Evolutionary conservation across 1,139 yeast genomes (phyloP).

Genomic region (Lodderomyces metapsilosis): DNA sequence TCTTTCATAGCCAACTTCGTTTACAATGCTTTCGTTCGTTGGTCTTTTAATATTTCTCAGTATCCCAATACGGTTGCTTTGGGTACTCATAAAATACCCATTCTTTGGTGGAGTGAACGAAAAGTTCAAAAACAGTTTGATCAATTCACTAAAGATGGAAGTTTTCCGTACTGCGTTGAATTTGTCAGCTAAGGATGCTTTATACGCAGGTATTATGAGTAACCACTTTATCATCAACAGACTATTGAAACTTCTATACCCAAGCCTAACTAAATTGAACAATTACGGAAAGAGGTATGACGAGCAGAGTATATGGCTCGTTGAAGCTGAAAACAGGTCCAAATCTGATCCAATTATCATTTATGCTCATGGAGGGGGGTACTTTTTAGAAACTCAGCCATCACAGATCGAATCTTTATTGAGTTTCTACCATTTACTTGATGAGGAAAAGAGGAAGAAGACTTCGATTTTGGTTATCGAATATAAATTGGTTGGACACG

Average conservation of each 20-base stretch:
- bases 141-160: slow-evolving; percentile 11
- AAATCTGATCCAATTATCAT: slow-evolving; percentile 37
- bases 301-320: slow-evolving; percentile 37
- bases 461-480: slow-evolving; percentile 37
- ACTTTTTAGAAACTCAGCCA: slow-evolving; percentile 33
- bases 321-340: slow-evolving; percentile 24
- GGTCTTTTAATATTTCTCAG: slow-evolving; percentile 9
- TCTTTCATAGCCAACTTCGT: neutral
- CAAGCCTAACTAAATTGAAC: slow-evolving; percentile 18
- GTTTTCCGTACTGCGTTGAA: slow-evolving; percentile 10
- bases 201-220: slow-evolving; percentile 6
- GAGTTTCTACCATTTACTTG: slow-evolving; percentile 30
- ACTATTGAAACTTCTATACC: slow-evolving; percentile 8
- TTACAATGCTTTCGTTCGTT: slow-evolving; percentile 10
- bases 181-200: slow-evolving; percentile 13
- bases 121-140: slow-evolving; percentile 9
- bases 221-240: slow-evolving; percentile 9
- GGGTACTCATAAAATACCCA: slow-evolving; percentile 11
- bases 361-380: slow-evolving; percentile 47
- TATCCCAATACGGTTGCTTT: slow-evolving; percentile 11
- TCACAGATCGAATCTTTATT: slow-evolving; percentile 32
- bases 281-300: slow-evolving; percentile 36
- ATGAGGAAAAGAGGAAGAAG: slow-evolving; percentile 22
- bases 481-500: slow-evolving; percentile 35
- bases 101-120: slow-evolving; percentile 13